A percentile compares a stretch with the other conserved stretches of the same genome.
These are phyloP conservation scores for Xerocomellus chrysenteron DNA, from an alignment of 768 basidiomycete genomes.

Conservation along the genomic window DNA sequence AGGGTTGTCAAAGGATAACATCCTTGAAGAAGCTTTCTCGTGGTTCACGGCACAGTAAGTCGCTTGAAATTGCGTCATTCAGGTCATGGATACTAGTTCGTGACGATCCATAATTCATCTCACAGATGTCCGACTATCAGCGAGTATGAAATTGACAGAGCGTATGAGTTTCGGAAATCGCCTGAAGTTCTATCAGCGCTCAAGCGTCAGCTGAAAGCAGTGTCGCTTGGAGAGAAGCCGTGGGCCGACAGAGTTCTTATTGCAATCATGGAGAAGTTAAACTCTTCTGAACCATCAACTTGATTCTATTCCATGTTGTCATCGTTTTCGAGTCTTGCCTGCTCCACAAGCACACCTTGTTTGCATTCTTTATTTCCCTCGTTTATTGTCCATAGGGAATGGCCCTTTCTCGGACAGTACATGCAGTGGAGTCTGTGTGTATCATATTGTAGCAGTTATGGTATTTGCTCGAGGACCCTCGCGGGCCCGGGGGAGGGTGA, in stretches of 20 bases:
- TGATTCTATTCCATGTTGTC: neutral
- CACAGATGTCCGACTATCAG: slow-evolving; percentile 15
- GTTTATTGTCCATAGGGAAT: too few relatives aligned
- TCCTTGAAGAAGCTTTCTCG: slow-evolving; percentile 30
- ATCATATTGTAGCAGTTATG: too few relatives aligned
- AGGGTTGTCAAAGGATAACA: slow-evolving; percentile 23
- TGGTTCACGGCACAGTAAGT: slow-evolving; percentile 34
- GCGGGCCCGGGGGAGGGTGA: too few relatives aligned
- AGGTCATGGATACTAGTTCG: neutral
- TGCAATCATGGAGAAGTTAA: slow-evolving; percentile 26
- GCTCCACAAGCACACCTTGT: neutral
- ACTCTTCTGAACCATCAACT: slow-evolving; percentile 1
- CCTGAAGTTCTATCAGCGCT: slow-evolving; percentile 21
- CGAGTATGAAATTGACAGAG: slow-evolving; percentile 18
- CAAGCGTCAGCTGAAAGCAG: slow-evolving; percentile 22
- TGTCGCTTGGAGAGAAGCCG: slow-evolving; percentile 27
- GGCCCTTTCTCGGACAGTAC: neutral
- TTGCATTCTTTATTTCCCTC: too few relatives aligned
- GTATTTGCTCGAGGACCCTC: too few relatives aligned
- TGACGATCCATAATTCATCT: neutral
- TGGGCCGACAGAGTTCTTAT: slow-evolving; percentile 22
- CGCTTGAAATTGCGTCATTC: neutral
- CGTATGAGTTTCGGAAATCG: slow-evolving; percentile 21
- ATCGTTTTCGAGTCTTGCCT: neutral
- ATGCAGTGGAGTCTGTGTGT: too few relatives aligned